These are phyloP conservation scores for Venturia carpophila DNA, from an alignment of 2,329 filamentous ascomycete genomes.

Conservation along the genomic window DNA sequence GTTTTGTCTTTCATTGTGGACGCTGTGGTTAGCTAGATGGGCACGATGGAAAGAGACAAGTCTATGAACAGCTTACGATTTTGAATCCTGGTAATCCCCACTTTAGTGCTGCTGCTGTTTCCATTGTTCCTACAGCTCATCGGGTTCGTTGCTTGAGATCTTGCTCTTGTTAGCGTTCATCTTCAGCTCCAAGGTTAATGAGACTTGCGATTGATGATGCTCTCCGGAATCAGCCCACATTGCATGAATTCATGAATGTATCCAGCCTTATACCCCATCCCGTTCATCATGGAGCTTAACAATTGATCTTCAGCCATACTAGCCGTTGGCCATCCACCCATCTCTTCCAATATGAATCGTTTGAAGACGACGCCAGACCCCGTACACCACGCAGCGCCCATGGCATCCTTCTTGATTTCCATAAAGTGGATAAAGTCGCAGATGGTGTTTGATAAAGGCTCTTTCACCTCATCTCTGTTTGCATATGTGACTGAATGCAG, in stretches of 20 bases:
- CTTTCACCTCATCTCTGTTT: too few relatives aligned
- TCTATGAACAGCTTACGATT: not conserved
- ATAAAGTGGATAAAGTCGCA: not conserved
- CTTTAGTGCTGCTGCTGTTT: slow-evolving; percentile 10
- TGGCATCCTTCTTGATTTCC: slow-evolving; percentile 25
- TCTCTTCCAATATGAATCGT: slow-evolving; percentile 26
- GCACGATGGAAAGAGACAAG: not conserved
- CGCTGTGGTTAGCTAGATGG: not conserved
- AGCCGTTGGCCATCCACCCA: slow-evolving; percentile 30
- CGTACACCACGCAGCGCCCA: slow-evolving; percentile 27
- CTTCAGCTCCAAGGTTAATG: not conserved
- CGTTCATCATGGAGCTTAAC: slow-evolving; percentile 28
- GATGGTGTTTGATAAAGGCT: not conserved
- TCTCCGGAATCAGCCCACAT: slow-evolving; percentile 52
- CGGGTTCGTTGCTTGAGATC: slow-evolving; percentile 18
- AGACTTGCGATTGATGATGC: slow-evolving; percentile 31
- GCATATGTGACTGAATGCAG: too few relatives aligned
- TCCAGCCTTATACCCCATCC: slow-evolving; percentile 24
- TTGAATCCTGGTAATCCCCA: slow-evolving; percentile 16
- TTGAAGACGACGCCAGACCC: slow-evolving; percentile 31
- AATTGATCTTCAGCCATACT: slow-evolving; percentile 32
- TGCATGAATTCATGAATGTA: slow-evolving; percentile 54
- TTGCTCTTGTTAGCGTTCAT: not conserved
- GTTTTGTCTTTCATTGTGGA: slow-evolving; percentile 11
- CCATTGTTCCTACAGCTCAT: slow-evolving; percentile 17